Evolutionary conservation across 495 filamentous ascomycete genomes (phyloP).

Genomic region (Staphylotrichum longicolle): DNA sequence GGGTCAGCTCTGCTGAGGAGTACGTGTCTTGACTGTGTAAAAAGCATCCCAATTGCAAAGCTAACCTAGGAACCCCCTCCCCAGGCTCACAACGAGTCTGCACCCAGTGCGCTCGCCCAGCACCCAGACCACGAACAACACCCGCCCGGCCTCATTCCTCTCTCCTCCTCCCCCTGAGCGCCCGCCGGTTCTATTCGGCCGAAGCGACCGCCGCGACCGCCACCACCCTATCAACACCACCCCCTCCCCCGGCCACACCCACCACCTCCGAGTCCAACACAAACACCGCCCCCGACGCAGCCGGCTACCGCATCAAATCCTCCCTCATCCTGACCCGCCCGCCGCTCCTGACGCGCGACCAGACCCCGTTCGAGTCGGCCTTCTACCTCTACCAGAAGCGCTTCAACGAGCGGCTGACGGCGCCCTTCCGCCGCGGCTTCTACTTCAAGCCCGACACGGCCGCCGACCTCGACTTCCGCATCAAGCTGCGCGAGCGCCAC

Average conservation of each 20-base stretch:
- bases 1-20: conserved; percentile 47
- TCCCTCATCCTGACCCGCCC: conserved; percentile 84
- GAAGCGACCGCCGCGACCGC: conserved; percentile 17
- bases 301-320: conserved; percentile 67
- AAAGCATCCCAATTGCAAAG: neutral
- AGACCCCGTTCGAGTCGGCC: conserved; percentile 83
- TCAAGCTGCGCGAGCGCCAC: conserved; percentile 72
- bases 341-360: conserved; percentile 78
- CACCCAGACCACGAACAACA: conserved; percentile 2
- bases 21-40: conserved; percentile 25
- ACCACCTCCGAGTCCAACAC: conserved; percentile 12
- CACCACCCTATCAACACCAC: conserved; percentile 6
- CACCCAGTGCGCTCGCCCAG: conserved; percentile 25
- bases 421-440: conserved; percentile 88
- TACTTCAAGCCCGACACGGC: conserved; percentile 94
- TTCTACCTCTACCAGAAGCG: conserved; percentile 97
- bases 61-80: conserved; percentile 3
- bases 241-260: conserved; percentile 8
- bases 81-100: conserved; percentile 25
- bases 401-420: conserved; percentile 85
- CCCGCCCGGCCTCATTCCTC: conserved; percentile 2
- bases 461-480: conserved; percentile 82
- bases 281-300: conserved; percentile 26
- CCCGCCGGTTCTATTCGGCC: conserved; percentile 21
- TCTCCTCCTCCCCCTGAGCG: conserved; percentile 15